Evolutionary conservation across 2,329 filamentous ascomycete genomes (phyloP).

Genomic region (Colletotrichum echinochloae): DNA sequence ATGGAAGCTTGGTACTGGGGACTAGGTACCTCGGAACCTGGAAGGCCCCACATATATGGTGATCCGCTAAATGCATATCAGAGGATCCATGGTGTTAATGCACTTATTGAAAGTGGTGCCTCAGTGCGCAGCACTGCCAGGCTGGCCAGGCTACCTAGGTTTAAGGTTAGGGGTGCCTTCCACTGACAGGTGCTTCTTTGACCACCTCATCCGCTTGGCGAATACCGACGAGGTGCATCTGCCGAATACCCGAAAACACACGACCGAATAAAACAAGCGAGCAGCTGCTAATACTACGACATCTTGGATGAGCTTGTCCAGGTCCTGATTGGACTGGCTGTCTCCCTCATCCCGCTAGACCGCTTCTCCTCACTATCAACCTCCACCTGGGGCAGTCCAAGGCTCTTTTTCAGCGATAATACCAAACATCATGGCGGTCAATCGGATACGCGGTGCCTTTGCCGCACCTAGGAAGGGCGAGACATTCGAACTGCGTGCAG

Average conservation of each 20-base stretch:
- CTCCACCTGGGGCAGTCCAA: constrained; percentile 39
- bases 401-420: constrained; percentile 45
- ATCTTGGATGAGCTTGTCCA: constrained; percentile 37
- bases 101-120: constrained; percentile 29
- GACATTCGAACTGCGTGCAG: constrained; percentile 96
- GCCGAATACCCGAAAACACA: constrained; percentile 20
- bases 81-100: constrained; percentile 8
- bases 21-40: not conserved
- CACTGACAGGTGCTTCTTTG: constrained; percentile 37
- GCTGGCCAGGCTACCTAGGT: constrained; percentile 32
- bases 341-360: constrained; percentile 24
- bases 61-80: constrained; percentile 28
- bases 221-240: constrained; percentile 28
- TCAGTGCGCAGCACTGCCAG: constrained; percentile 30
- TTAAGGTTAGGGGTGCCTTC: constrained; percentile 39
- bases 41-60: not conserved
- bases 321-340: constrained; percentile 36
- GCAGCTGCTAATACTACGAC: not conserved
- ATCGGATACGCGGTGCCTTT: constrained; percentile 94
- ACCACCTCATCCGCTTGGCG: constrained; percentile 41
- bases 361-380: not conserved
- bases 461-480: constrained; percentile 94
- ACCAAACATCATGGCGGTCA: constrained; percentile 82
- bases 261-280: constrained; percentile 20
- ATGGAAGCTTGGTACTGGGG: not conserved